Base-by-base conservation (phyloP, 768 basidiomycete species). In the Cubamyces lactineus region DNA sequence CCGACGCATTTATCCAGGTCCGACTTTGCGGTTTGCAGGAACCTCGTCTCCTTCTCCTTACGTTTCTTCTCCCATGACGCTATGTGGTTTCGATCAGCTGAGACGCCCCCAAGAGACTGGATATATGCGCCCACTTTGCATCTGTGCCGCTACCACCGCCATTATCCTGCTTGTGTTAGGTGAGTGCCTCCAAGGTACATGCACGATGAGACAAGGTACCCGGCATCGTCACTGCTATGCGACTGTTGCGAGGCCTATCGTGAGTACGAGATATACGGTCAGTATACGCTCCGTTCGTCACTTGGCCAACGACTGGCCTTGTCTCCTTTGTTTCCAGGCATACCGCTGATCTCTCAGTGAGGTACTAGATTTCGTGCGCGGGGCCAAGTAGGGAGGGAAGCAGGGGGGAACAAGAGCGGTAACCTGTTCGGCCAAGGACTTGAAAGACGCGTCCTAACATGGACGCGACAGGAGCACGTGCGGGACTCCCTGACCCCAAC, bases 61-160 rank as follows among this genome's bases (percentile, higher is more conserved):
- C 65, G 62, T 45, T 71, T 73, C 61, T 73, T 73, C 59, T 73
- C 68, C 68, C 67, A 69, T 4, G 68, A 65, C 6, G 57, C 71
- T 73, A 34, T 26, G 21, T 19, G 30, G 7, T 16, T 17, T n/a
- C 12, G n/a, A 30, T 13, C 42, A 19, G 38, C 21, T 21, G 8
- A 3, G 28, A 7, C 7, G n/a, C 9, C 30, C n/a, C 16, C 26
- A 24, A n/a, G 45, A 50, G 15, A n/a, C 48, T 49, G 48, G 26
- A 28, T 66, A 60, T 59, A 64, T 62, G 58, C 63, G 57, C 64
- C 62, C 39, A 72, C 71, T 52, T 61, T 72, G 70, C 66, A 72
- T 70, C 54, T 71, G 68, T 19, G 70, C 61, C 13, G 69, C 71
- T 1, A 71, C 63, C 1, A 65, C 57, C 2, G 62, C 61, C 66